Evolutionary conservation across 495 filamentous ascomycete species (phyloP), one percentile per base, ranked within the genome.

Genomic region (Aspergillus sclerotiicarbonarius): DNA sequence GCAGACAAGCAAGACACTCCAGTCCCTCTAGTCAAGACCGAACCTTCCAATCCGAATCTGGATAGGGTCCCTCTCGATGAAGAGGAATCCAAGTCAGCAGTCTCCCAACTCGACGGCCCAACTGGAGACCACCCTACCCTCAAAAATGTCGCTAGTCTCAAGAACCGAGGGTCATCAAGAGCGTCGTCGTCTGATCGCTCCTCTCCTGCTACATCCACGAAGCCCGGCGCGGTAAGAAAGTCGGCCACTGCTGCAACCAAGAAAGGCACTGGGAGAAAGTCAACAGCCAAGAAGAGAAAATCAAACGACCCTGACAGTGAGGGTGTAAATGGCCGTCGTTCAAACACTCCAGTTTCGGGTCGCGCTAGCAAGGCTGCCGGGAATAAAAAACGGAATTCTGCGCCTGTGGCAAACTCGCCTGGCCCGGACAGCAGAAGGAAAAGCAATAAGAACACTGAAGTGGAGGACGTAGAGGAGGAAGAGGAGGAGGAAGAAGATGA

Each of bases 191-290:
- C 68, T 1, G 72, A 75, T 46, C 62, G 69, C 51, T 75, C 71
- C 16, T 74, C 73, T 6, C 74, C 73, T 13, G 63, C 65, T 25
- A 59, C 61, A 32, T 69, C 74, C 44, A 64, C 67, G 33, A 69
- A 76, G 67, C 51, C 63, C 48, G 32, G 71, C 7, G 50, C 71
- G 25, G 68, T 53, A 29, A 77, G 72, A 50, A 80, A 80, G 53
- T 48, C 64, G n/a, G 61, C 64, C 2, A 66, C 74, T 8, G 65
- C 63, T 3, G 64, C 68, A 12, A 76, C 74, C 2, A 86, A 84
- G 66, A 84, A 84, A 59, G 82, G 80, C 4, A 76, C 74, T n/a
- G 79, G 76, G 8, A 85, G 77, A 63, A 86, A 86, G 58, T 71
- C 80, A 3, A 63, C 78, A 0, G 50, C 70, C 31, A 88, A 86